Evolutionary conservation across 176 grass and related monocot genomes (phyloP).

Genomic region (Oryza meridionalis): DNA sequence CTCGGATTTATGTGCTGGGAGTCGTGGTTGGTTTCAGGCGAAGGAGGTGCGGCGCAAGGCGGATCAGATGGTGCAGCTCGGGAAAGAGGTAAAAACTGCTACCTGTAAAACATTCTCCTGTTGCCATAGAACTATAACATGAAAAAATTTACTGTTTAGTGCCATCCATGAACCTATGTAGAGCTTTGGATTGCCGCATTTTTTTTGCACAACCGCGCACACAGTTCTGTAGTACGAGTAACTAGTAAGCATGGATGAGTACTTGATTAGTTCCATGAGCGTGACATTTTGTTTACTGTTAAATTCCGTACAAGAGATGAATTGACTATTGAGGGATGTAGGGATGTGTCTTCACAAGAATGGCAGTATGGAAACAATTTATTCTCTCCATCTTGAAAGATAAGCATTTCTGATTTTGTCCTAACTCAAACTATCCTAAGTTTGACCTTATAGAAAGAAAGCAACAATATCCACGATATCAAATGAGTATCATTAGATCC

Average conservation of each 20-base stretch:
- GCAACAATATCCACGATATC: no score
- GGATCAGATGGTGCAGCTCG: conserved; percentile 98
- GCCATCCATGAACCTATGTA: background rate
- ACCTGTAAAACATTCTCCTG: background rate
- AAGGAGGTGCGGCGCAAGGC: conserved; percentile 87
- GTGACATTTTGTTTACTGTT: no score
- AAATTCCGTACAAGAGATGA: no score
- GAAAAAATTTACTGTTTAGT: background rate
- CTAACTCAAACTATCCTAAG: no score
- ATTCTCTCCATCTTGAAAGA: no score
- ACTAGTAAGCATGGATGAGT: background rate
- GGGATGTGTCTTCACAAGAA: background rate
- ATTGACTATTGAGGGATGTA: background rate
- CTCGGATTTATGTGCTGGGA: background rate
- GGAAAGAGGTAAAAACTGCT: conserved; percentile 63
- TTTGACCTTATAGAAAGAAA: no score
- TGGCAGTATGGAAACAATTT: no score
- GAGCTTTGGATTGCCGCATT: background rate
- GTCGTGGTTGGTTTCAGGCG: conserved; percentile 58
- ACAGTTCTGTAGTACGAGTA: background rate
- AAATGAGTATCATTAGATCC: no score
- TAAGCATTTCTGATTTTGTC: no score
- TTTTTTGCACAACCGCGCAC: background rate
- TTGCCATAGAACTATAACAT: background rate
- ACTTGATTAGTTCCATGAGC: background rate